Percentiles rank a stretch among this genome's conserved stretches.
Evolutionary conservation across 2,329 filamentous ascomycete species (phyloP).

Genomic region (Exophiala aquamarina): DNA sequence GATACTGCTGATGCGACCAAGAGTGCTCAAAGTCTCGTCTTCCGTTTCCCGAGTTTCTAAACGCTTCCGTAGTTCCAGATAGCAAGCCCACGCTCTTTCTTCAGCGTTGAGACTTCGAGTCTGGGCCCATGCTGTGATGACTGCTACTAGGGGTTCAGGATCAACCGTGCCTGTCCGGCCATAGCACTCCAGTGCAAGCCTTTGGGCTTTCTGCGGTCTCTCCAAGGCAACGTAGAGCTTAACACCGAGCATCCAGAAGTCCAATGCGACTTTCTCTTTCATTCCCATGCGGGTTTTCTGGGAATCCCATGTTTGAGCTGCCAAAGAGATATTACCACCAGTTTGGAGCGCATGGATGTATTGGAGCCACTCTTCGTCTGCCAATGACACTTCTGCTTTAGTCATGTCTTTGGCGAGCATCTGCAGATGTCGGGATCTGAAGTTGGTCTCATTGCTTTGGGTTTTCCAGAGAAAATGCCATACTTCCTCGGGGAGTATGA

Average conservation of each 20-base stretch:
- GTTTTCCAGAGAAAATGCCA: conserved; percentile 70
- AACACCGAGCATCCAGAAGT: conserved; percentile 51
- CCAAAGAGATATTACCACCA: conserved; percentile 59
- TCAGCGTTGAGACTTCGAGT: conserved; percentile 51
- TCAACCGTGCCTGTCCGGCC: conserved; percentile 19
- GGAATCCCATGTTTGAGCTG: conserved; percentile 64
- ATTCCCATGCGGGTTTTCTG: conserved; percentile 15
- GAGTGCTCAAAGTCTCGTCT: conserved; percentile 67
- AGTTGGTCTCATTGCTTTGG: conserved; percentile 42
- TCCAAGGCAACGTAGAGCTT: conserved; percentile 50
- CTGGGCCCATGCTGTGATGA: conserved; percentile 68
- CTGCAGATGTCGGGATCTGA: conserved; percentile 62
- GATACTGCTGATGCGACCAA: conserved; percentile 69
- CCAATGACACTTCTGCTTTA: conserved; percentile 56
- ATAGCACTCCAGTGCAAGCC: conserved; percentile 47
- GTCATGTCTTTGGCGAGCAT: conserved; percentile 66
- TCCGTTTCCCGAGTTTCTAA: conserved; percentile 16
- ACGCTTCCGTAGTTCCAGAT: conserved; percentile 58
- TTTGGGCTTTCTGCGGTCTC: conserved; percentile 49
- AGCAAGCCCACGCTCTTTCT: conserved; percentile 65
- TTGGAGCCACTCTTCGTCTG: conserved; percentile 60
- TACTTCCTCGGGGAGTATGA: conserved; percentile 58
- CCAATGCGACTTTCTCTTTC: conserved; percentile 23
- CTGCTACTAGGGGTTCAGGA: conserved; percentile 52
- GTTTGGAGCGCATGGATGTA: conserved; percentile 69